Conservation (phyloP, 192 early-diverging fungal species). For the Oehlia diaphana region DNA sequence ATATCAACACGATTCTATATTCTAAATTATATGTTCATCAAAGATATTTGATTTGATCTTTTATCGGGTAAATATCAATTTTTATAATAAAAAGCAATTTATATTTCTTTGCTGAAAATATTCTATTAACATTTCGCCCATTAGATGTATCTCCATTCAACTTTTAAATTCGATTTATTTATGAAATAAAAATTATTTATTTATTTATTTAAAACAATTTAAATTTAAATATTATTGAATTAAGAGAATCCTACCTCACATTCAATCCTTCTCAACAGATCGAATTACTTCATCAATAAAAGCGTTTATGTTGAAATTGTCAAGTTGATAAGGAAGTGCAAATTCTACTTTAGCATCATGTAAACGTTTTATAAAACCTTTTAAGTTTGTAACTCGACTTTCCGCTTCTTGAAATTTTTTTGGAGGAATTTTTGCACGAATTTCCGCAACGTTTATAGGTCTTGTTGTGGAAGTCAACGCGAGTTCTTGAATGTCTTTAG, state of each 20-base stretch:
- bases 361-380: background rate
- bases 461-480: background rate
- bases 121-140: too few relatives aligned
- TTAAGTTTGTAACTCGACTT: background rate
- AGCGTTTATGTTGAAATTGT: background rate
- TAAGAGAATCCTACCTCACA: background rate
- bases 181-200: too few relatives aligned
- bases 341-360: background rate
- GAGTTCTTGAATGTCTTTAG: background rate
- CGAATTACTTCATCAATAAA: background rate
- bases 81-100: too few relatives aligned
- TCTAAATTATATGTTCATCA: background rate
- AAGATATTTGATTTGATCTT: background rate
- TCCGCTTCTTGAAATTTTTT: background rate
- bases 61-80: too few relatives aligned
- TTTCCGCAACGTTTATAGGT: background rate
- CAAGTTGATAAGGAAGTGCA: background rate
- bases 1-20: background rate
- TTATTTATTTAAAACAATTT: too few relatives aligned
- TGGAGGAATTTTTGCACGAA: background rate
- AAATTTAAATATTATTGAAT: too few relatives aligned
- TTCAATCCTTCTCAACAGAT: background rate
- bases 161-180: too few relatives aligned
- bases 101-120: too few relatives aligned
- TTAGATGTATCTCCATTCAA: too few relatives aligned